These are phyloP conservation scores for Vitis rupestris DNA, from an alignment of 164 flowering plant genomes.

Conservation along the genomic window DNA sequence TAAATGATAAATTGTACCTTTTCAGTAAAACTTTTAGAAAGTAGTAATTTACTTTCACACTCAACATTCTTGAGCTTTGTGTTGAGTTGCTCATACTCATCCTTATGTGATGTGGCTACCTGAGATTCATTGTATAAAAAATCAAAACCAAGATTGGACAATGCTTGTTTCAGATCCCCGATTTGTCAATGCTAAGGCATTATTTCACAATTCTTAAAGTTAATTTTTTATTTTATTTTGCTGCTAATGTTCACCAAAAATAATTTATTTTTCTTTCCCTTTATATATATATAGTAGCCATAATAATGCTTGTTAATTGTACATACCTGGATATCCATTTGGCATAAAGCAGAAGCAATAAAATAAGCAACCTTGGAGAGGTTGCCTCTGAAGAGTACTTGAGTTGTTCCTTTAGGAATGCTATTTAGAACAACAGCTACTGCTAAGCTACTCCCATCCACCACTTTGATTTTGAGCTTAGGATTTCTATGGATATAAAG, in stretches of 20 bases:
- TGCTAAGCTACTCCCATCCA: conserved; percentile 62
- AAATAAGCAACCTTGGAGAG: conserved; percentile 44
- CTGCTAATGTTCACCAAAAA: too few relatives aligned
- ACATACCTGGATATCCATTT: conserved; percentile 50
- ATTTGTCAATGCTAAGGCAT: too few relatives aligned
- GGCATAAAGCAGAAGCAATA: conserved; percentile 40
- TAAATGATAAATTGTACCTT: conserved; percentile 22
- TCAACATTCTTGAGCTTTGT: neutral
- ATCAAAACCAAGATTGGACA: too few relatives aligned
- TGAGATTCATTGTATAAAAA: neutral
- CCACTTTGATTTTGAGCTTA: conserved; percentile 50
- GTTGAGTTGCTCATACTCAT: conserved; percentile 30
- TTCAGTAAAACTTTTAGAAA: conserved; percentile 13
- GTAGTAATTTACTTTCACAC: conserved; percentile 18
- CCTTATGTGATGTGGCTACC: conserved; percentile 12
- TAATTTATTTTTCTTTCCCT: too few relatives aligned
- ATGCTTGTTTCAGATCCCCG: too few relatives aligned
- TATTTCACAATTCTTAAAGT: neutral
- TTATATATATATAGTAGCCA: too few relatives aligned
- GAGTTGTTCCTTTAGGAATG: conserved; percentile 55
- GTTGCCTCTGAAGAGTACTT: conserved; percentile 52
- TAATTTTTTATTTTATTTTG: too few relatives aligned
- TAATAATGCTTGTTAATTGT: neutral
- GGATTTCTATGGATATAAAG: conserved; percentile 48
- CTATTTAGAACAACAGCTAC: conserved; percentile 52